phyloP scores from a whole-genome alignment of 192 early-diverging fungal genomes.

The Diversispora eburnea region DNA sequence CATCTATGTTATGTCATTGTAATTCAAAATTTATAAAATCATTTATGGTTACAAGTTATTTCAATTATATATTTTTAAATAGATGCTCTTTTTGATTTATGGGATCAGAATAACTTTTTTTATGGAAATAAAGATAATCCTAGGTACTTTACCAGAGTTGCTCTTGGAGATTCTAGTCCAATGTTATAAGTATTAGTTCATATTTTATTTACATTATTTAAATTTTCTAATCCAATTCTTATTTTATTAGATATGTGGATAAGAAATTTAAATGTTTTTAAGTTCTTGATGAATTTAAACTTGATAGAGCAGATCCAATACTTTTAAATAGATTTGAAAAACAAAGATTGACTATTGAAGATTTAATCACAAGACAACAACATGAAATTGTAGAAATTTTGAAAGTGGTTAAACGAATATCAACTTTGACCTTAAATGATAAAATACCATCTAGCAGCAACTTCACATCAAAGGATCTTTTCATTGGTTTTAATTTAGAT shows the following conservation, averaged over 20 bases:
- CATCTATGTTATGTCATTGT: constrained; percentile 10
- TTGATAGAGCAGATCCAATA: constrained; percentile 14
- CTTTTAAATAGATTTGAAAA: constrained; percentile 22
- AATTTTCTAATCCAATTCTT: neutral
- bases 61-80: too few relatives aligned
- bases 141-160: constrained; percentile 19
- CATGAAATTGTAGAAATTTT: neutral
- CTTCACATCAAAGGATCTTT: constrained; percentile 17
- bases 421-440: neutral
- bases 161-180: constrained; percentile 26
- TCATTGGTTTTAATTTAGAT: constrained; percentile 22
- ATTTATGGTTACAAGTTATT: too few relatives aligned
- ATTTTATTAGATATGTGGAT: constrained; percentile 12
- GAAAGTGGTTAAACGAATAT: constrained; percentile 6
- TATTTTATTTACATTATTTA: neutral
- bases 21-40: too few relatives aligned
- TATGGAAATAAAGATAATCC: constrained; percentile 11
- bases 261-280: constrained; percentile 18
- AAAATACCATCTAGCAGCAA: too few relatives aligned
- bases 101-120: constrained; percentile 27
- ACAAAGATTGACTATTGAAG: constrained; percentile 10
- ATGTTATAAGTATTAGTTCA: constrained; percentile 13
- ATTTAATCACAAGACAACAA: neutral
- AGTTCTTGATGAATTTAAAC: constrained; percentile 18
- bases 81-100: constrained; percentile 19